Evolutionary conservation across 2,329 filamentous ascomycete species (phyloP).

Genomic region (Aspergillus calidoustus): DNA sequence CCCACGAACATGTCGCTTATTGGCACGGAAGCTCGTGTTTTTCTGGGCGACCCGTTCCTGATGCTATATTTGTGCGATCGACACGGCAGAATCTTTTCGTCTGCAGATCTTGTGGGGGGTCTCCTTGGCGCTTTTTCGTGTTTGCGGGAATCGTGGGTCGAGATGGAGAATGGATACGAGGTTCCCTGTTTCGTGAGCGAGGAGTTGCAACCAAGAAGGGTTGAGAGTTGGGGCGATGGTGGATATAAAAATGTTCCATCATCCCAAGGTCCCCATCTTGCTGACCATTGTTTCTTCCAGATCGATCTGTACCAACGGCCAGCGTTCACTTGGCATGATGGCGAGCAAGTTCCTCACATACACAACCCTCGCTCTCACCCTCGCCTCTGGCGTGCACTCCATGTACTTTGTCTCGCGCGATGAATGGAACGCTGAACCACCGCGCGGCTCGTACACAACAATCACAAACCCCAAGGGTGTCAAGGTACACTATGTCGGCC

Average conservation of each 20-base stretch:
- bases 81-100: background rate
- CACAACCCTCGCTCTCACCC: background rate
- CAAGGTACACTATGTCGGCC: conserved; percentile 18
- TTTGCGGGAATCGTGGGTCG: background rate
- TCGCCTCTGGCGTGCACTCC: background rate
- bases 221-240: background rate
- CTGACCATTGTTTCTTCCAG: background rate
- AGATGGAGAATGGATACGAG: background rate
- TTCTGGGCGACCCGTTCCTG: background rate
- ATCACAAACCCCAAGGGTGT: conserved; percentile 7
- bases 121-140: background rate
- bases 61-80: background rate
- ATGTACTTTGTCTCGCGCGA: conserved; percentile 17
- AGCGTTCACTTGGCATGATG: background rate
- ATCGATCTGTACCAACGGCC: background rate
- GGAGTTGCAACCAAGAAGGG: background rate
- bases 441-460: conserved; percentile 11
- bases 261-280: background rate
- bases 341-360: background rate
- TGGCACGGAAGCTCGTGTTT: background rate
- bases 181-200: background rate
- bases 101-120: background rate
- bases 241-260: background rate
- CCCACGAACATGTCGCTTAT: background rate
- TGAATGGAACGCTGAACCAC: conserved; percentile 11